phyloP scores from a whole-genome alignment of 2,329 filamentous ascomycete species.

The Colletotrichum godetiae region DNA sequence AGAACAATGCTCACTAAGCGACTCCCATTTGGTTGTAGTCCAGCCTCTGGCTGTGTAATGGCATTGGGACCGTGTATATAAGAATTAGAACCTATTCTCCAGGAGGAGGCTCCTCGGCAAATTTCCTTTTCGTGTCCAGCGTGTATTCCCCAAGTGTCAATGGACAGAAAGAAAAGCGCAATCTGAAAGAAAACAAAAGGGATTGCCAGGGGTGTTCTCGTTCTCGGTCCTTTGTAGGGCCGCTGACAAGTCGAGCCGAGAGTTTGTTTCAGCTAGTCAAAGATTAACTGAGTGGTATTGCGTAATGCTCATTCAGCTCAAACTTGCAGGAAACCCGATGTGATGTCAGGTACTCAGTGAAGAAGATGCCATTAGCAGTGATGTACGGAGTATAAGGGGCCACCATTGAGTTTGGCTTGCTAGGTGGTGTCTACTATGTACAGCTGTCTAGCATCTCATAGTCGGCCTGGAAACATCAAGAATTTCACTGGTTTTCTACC shows the following conservation, averaged over 20 bases:
- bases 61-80: conserved; percentile 37
- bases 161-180: background rate
- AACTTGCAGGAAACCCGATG: background rate
- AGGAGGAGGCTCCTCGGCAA: conserved; percentile 31
- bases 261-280: conserved; percentile 29
- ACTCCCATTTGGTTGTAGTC: conserved; percentile 23
- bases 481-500: background rate
- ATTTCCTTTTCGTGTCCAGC: conserved; percentile 14
- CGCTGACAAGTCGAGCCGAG: conserved; percentile 7
- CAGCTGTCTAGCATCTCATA: background rate
- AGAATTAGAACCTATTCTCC: conserved; percentile 36
- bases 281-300: conserved; percentile 12
- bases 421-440: background rate
- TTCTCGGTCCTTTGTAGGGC: background rate
- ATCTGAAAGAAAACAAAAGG: background rate
- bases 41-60: conserved; percentile 31
- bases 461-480: background rate
- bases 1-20: conserved; percentile 98
- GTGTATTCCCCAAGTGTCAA: background rate
- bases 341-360: background rate
- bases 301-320: background rate
- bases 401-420: background rate
- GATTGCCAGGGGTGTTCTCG: background rate
- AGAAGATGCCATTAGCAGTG: no score
- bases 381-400: background rate